Evolutionary conservation across 495 filamentous ascomycete genomes (phyloP).

Genomic region (Xeromyces bisporus): DNA sequence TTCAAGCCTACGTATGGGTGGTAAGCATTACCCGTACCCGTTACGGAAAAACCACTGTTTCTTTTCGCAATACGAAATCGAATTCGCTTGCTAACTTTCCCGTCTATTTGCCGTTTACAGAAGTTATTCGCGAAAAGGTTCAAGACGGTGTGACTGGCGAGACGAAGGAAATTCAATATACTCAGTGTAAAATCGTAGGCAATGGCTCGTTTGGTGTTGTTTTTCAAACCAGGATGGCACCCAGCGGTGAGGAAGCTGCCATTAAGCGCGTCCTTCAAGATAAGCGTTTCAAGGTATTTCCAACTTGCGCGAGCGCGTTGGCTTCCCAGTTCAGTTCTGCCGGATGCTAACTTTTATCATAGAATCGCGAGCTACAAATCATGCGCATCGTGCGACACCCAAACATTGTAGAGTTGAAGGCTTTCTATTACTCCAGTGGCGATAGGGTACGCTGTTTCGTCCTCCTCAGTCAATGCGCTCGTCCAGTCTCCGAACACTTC

Average conservation of each 20-base stretch:
- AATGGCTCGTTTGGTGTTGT: conserved; percentile 98
- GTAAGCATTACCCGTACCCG: conserved; percentile 32
- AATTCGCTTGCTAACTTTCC: neutral
- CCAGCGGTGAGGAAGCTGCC: conserved; percentile 90
- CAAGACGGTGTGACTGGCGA: conserved; percentile 96
- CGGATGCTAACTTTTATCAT: conserved; percentile 15
- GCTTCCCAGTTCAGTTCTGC: neutral
- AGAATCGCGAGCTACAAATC: conserved; percentile 98
- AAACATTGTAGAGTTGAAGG: conserved; percentile 96
- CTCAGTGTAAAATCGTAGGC: conserved; percentile 99
- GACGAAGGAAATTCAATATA: conserved; percentile 90
- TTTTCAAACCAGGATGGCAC: conserved; percentile 96
- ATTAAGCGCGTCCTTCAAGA: conserved; percentile 98
- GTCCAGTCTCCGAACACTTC: no score
- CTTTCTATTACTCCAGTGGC: conserved; percentile 98
- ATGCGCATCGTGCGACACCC: conserved; percentile 98
- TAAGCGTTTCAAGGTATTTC: conserved; percentile 87
- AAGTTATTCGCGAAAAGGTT: conserved; percentile 96
- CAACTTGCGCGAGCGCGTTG: neutral
- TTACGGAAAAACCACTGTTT: no score
- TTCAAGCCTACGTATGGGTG: conserved; percentile 66
- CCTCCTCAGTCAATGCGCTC: no score
- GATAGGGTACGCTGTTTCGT: conserved; percentile 57
- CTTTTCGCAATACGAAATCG: no score
- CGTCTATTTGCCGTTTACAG: conserved; percentile 26